Conservation (phyloP, 495 filamentous ascomycete species). For the Platismatia glauca region DNA sequence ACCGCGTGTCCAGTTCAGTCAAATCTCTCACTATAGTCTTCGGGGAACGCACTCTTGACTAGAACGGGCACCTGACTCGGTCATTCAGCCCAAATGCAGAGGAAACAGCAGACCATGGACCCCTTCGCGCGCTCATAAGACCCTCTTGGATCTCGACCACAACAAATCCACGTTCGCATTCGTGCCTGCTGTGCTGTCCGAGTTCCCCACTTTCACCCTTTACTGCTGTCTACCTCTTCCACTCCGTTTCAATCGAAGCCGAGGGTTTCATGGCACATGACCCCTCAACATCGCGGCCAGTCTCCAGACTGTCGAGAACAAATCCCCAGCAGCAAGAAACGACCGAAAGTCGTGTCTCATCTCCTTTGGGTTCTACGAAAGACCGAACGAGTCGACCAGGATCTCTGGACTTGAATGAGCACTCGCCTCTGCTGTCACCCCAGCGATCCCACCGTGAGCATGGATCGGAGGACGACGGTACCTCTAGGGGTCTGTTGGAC, state of each 20-base stretch:
- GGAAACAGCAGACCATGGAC: conserved; percentile 14
- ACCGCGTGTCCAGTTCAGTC: not conserved
- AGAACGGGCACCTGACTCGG: conserved; percentile 4
- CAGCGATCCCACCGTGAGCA: conserved; percentile 22
- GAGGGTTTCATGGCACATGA: conserved; percentile 14
- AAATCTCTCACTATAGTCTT: not conserved
- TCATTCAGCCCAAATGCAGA: conserved; percentile 6
- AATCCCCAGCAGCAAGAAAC: conserved; percentile 2
- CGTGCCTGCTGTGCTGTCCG: not conserved
- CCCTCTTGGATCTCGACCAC: not conserved
- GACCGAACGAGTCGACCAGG: not conserved
- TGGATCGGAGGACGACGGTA: conserved; percentile 8
- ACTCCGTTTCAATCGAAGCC: not conserved
- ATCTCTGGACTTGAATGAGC: conserved; percentile 29
- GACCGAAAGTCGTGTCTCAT: not conserved
- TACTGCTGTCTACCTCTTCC: not conserved
- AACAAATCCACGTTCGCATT: not conserved
- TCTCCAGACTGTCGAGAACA: conserved; percentile 7
- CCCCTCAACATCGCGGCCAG: conserved; percentile 2
- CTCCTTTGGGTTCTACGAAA: conserved; percentile 4
- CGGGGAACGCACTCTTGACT: not conserved
- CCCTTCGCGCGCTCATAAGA: conserved; percentile 3
- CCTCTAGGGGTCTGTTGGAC: conserved; percentile 18
- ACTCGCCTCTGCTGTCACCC: conserved; percentile 33
- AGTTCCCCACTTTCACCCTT: not conserved